These are phyloP conservation scores for Xylaria intraflava DNA, from an alignment of 495 filamentous ascomycete genomes.

Conservation along the genomic window DNA sequence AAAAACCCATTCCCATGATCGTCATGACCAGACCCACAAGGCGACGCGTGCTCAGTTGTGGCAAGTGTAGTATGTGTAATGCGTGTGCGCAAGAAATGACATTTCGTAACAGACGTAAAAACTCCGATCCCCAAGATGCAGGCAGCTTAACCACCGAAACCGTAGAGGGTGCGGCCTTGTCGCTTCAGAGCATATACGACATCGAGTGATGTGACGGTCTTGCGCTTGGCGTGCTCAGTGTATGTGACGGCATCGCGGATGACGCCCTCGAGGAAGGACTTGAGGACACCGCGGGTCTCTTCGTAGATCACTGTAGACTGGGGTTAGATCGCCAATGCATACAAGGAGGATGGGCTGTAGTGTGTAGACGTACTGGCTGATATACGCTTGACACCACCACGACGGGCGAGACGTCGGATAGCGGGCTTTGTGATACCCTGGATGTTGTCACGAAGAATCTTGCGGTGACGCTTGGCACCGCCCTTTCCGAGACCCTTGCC, in stretches of 20 bases:
- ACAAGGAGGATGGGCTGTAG: no score
- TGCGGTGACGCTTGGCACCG: conserved; percentile 90
- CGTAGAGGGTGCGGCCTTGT: conserved; percentile 91
- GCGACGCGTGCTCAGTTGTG: conserved; percentile 14
- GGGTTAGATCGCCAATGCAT: conserved; percentile 23
- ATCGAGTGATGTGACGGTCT: conserved; percentile 92
- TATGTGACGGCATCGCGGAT: conserved; percentile 99
- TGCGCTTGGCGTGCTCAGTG: conserved; percentile 95
- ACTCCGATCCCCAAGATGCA: conserved; percentile 9
- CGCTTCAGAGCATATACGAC: conserved; percentile 93
- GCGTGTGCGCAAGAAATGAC: conserved; percentile 17
- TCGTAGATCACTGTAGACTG: conserved; percentile 79
- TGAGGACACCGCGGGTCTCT: conserved; percentile 99
- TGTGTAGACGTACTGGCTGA: conserved; percentile 65
- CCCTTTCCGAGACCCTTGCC: conserved; percentile 91
- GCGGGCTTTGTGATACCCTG: conserved; percentile 99
- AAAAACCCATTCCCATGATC: conserved; percentile 31
- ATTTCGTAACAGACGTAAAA: conserved; percentile 30
- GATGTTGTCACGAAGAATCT: conserved; percentile 99
- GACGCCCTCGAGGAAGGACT: conserved; percentile 99
- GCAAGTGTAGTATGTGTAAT: conserved; percentile 8
- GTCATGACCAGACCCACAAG: conserved; percentile 26
- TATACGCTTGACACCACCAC: conserved; percentile 99
- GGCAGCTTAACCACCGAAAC: conserved; percentile 83
- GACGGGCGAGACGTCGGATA: conserved; percentile 98